Evolutionary conservation across 306 rosid species (phyloP), one percentile per base, ranked within the genome.

Genomic region (Macrotyloma uniflorum): DNA sequence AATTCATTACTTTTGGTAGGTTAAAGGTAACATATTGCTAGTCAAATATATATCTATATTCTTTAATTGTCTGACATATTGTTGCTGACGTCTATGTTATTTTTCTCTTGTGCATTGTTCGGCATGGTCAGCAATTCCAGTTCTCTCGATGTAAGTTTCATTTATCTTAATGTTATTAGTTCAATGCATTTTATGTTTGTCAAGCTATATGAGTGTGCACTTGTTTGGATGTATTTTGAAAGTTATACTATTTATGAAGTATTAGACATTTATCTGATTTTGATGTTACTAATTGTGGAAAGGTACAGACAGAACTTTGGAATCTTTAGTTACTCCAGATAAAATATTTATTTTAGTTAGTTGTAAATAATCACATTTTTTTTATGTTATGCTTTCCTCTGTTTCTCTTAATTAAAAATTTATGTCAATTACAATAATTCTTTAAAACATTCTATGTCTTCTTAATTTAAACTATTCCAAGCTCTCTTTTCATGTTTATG

Each of bases 131-230:
- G 99, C 97, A 51, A 96, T 96, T 85, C 99, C 99, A 58, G 97
- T 96, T 82, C 99, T 96, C 70, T 96, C 99, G 20, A 93, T 91
- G 99, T 96, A 87, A 93, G 99, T 91, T 65, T 35, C 71, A 59
- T 71, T 61, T 61, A 2, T 77, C 75, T 77, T 33, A 11, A 75
- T 47, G 76, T 74, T 75, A 63, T 50, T 24, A 75, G 35, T 72
- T 74, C 42, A 49, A 46, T 67, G 20, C 19, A 22, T 45, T 42
- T 74, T 65, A 47, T 85, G 24, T 58, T 70, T 72, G 30, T 42
- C 40, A 81, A 74, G 50, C 59, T 69, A 62, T 80, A 26, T 69
- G 24, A 36, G 15, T 67, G 65, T 26, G 42, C 45, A 20, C 62
- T 65, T 70, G 35, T 79, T 40, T 54, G 71, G 49, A 70, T 64